Conservation (phyloP, 1,139 yeast species). For the Candida smagusa region DNA sequence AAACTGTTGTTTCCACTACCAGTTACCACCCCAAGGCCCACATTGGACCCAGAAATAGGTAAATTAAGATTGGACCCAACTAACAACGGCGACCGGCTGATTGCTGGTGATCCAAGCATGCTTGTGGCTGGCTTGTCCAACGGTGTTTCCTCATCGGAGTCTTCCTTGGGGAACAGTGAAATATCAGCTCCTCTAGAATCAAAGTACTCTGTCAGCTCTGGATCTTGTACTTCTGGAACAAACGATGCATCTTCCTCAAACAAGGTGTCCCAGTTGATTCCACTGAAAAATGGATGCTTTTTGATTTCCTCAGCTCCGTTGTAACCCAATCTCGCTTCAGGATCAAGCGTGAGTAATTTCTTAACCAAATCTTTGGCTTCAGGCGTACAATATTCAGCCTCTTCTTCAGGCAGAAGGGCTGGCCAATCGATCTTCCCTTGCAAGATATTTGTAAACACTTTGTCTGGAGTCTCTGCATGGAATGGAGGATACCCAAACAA, state of each 20-base stretch:
- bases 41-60: no score
- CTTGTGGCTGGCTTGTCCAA: neutral
- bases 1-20: conserved; percentile 7
- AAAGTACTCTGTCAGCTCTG: conserved; percentile 89
- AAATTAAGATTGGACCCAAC: neutral
- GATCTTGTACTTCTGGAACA: conserved; percentile 75
- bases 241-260: conserved; percentile 79
- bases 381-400: conserved; percentile 52
- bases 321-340: conserved; percentile 65
- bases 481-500: conserved; percentile 95
- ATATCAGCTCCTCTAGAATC: conserved; percentile 85
- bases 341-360: conserved; percentile 60
- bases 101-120: conserved; percentile 18
- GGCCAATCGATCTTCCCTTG: conserved; percentile 86
- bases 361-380: conserved; percentile 73
- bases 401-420: conserved; percentile 46
- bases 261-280: conserved; percentile 70
- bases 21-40: neutral
- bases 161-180: conserved; percentile 57
- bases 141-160: conserved; percentile 28
- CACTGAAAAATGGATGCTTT: conserved; percentile 70
- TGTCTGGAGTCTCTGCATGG: conserved; percentile 76
- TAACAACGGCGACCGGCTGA: conserved; percentile 7
- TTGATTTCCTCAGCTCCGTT: conserved; percentile 78
- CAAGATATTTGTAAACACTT: conserved; percentile 79